phyloP scores from a whole-genome alignment of 2,329 filamentous ascomycete species.

The Trematosphaeria pertusa region DNA sequence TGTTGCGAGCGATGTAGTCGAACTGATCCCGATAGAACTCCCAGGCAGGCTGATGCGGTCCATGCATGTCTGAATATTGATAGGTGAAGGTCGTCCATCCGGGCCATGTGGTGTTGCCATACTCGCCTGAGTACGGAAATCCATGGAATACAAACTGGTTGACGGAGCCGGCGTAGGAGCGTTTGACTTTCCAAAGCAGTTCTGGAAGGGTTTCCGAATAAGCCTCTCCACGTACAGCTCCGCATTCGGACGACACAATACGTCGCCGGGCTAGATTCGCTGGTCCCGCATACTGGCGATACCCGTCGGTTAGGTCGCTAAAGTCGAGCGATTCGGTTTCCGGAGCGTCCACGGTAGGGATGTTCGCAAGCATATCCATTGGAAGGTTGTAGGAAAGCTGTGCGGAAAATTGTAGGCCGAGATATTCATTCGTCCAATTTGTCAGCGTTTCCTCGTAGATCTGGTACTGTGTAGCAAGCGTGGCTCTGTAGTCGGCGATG shows the following conservation, averaged over 20 bases:
- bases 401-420: constrained; percentile 47
- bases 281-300: constrained; percentile 50
- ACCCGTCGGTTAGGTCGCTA: constrained; percentile 43
- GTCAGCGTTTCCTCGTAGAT: constrained; percentile 42
- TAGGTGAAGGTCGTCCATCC: constrained; percentile 54
- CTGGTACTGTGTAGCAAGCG: constrained; percentile 32
- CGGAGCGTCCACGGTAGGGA: constrained; percentile 49
- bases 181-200: constrained; percentile 26
- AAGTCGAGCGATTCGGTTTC: constrained; percentile 53
- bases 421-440: constrained; percentile 37
- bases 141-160: constrained; percentile 52
- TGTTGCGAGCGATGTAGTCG: constrained; percentile 47
- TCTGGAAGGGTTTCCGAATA: constrained; percentile 39
- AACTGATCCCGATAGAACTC: constrained; percentile 43
- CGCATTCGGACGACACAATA: constrained; percentile 49
- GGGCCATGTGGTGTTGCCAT: constrained; percentile 58
- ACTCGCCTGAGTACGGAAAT: constrained; percentile 50
- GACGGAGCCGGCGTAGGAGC: constrained; percentile 13
- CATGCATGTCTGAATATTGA: constrained; percentile 49
- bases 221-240: constrained; percentile 32
- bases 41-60: constrained; percentile 55
- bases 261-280: constrained; percentile 48
- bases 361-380: constrained; percentile 50
- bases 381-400: constrained; percentile 53
- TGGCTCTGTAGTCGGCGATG: constrained; percentile 15